phyloP scores from a whole-genome alignment of 1,139 yeast species.

The Debaryomycetaceae sp. region DNA sequence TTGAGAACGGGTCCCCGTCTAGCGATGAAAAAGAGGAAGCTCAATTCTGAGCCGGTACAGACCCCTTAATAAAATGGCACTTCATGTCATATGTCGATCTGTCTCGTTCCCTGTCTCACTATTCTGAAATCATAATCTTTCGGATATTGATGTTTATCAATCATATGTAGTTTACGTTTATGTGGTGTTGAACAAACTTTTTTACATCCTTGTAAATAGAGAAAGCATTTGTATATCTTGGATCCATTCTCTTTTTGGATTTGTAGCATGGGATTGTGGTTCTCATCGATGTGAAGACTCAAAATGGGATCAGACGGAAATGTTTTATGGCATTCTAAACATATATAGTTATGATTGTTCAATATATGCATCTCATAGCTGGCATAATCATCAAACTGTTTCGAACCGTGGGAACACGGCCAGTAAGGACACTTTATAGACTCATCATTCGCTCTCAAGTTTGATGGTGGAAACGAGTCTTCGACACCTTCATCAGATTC shows the following conservation, averaged over 20 bases:
- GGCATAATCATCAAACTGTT: slow-evolving; percentile 7
- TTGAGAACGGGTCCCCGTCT: slow-evolving; percentile 55
- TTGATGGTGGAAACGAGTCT: too few relatives aligned
- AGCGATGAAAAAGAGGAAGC: slow-evolving; percentile 36
- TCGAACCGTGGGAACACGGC: slow-evolving; percentile 8
- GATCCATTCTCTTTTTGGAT: slow-evolving; percentile 35
- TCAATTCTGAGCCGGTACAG: slow-evolving; percentile 10
- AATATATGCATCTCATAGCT: slow-evolving; percentile 30
- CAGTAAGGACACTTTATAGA: slow-evolving; percentile 9
- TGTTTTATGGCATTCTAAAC: slow-evolving; percentile 37
- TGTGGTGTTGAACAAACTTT: slow-evolving; percentile 28
- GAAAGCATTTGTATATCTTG: slow-evolving; percentile 40
- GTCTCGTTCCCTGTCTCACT: slow-evolving; percentile 22
- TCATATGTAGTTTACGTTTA: slow-evolving; percentile 45
- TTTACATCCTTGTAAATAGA: slow-evolving; percentile 22
- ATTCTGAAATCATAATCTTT: slow-evolving; percentile 35
- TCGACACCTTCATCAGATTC: slow-evolving; percentile 1
- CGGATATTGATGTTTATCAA: slow-evolving; percentile 50
- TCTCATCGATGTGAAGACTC: slow-evolving; percentile 49
- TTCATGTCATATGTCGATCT: background rate
- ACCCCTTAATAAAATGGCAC: slow-evolving; percentile 5
- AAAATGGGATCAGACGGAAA: slow-evolving; percentile 41
- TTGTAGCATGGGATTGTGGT: slow-evolving; percentile 48
- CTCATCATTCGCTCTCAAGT: too few relatives aligned
- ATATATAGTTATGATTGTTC: slow-evolving; percentile 23